Conservation (phyloP, 2,329 filamentous ascomycete genomes). For the Tolypocladium nubicola region DNA sequence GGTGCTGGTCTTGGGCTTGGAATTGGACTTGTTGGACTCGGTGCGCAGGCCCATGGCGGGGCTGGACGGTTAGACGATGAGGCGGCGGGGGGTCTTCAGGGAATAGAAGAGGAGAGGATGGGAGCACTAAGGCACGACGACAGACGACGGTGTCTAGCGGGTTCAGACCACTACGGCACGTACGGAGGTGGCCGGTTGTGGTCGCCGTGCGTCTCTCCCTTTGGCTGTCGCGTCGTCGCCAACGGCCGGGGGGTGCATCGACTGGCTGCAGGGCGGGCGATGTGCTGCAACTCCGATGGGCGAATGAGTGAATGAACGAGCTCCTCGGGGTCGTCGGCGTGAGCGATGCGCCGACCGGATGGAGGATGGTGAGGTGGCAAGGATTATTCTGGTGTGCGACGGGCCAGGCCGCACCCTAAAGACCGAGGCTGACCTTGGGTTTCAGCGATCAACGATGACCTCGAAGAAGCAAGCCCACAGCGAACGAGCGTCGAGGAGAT, state of each 20-base stretch:
- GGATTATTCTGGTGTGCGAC: not conserved
- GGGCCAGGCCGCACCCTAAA: not conserved
- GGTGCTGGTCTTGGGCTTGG: conserved; percentile 9
- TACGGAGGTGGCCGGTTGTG: not conserved
- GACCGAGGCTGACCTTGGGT: not conserved
- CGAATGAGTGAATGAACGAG: not conserved
- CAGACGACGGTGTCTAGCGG: not conserved
- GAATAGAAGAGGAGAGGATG: not conserved
- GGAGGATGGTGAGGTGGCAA: not conserved
- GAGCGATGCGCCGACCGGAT: not conserved
- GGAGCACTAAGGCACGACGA: not conserved
- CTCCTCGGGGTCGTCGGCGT: not conserved
- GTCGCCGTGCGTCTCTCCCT: not conserved
- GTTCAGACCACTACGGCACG: not conserved
- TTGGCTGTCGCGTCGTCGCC: not conserved
- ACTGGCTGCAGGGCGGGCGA: not conserved
- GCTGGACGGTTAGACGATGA: conserved; percentile 5
- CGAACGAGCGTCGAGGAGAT: no score
- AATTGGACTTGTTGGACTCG: conserved; percentile 9
- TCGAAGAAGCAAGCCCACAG: not conserved
- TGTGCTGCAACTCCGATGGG: not conserved
- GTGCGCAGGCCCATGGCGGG: conserved; percentile 17
- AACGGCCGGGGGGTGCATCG: not conserved
- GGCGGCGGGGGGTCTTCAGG: not conserved
- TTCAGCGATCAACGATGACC: not conserved